Conservation (phyloP, 2,329 filamentous ascomycete species). For the Fonsecaea monophora region DNA sequence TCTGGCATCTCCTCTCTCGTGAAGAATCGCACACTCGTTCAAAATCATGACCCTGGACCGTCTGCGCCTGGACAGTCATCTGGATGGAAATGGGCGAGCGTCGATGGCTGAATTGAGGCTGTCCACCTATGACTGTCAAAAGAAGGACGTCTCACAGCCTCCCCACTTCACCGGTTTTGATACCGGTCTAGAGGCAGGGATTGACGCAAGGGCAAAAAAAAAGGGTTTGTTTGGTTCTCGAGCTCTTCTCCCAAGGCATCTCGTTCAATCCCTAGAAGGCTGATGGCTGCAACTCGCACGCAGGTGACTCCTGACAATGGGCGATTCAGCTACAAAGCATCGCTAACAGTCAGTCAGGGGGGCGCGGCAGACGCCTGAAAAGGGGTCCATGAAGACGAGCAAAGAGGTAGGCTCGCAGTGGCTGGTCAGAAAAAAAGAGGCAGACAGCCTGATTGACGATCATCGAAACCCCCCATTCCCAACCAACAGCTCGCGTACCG, state of each 20-base stretch:
- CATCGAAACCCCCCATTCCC: not conserved
- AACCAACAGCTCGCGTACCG: not conserved
- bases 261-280: not conserved
- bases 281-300: not conserved
- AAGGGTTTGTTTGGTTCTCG: not conserved
- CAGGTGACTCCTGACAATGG: not conserved
- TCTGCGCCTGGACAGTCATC: not conserved
- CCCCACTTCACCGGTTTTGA: not conserved
- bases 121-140: not conserved
- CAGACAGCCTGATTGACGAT: not conserved
- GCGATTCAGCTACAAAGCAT: not conserved
- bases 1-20: not conserved
- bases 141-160: not conserved
- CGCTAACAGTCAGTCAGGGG: not conserved
- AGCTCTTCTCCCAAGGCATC: not conserved
- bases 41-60: not conserved
- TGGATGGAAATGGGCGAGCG: constrained; percentile 1
- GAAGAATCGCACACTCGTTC: not conserved
- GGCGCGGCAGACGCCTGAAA: not conserved
- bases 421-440: not conserved
- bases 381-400: not conserved
- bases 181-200: not conserved
- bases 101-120: constrained; percentile 15
- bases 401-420: not conserved
- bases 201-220: not conserved